Conservation (phyloP, 495 filamentous ascomycete species). For the Talaromyces borbonicus region DNA sequence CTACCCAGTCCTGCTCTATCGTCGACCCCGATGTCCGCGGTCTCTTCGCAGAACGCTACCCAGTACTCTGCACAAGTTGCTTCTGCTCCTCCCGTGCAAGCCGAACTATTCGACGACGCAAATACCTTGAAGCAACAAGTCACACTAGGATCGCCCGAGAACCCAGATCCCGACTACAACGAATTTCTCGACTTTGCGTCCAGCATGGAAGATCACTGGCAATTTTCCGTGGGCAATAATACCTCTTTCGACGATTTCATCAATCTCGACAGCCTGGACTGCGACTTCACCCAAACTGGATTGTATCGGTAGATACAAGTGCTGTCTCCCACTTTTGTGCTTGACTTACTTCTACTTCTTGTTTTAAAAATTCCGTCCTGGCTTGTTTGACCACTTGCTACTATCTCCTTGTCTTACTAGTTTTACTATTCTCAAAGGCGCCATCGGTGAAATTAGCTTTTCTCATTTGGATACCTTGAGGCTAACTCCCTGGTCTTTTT, state of each 20-base stretch:
- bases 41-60: not conserved
- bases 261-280: not conserved
- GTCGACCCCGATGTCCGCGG: not conserved
- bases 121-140: not conserved
- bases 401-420: no score
- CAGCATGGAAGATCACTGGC: constrained; percentile 1
- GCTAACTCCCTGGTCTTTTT: not conserved
- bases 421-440: no score
- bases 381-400: no score
- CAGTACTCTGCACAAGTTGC: not conserved
- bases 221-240: not conserved
- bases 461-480: no score
- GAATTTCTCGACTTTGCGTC: not conserved
- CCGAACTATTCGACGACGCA: not conserved
- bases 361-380: no score
- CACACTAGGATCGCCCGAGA: not conserved
- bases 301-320: constrained; percentile 1
- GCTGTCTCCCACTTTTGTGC: no score
- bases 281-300: not conserved
- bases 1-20: constrained; percentile 2
- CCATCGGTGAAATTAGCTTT: no score
- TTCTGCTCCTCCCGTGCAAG: not conserved
- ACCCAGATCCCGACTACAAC: constrained; percentile 1
- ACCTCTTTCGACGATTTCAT: not conserved
- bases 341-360: no score